phyloP scores from a whole-genome alignment of 2,329 filamentous ascomycete genomes.

The Eutypa lata region DNA sequence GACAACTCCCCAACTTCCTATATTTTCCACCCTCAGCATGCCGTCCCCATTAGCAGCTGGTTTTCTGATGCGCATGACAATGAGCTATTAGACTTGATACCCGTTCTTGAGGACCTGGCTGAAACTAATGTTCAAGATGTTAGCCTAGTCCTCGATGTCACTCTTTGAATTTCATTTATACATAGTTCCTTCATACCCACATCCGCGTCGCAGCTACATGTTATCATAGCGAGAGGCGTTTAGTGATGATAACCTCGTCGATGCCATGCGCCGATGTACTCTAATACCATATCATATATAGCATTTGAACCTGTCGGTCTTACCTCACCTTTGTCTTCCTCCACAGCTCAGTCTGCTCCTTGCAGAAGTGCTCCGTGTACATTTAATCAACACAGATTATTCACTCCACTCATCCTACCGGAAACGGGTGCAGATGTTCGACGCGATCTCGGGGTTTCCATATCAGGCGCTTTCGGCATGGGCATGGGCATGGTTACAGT shows the following conservation, averaged over 20 bases:
- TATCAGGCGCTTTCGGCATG: too few relatives aligned
- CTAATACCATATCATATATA: conserved; percentile 49
- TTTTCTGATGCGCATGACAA: conserved; percentile 99
- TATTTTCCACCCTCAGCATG: conserved; percentile 98
- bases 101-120: conserved; percentile 95
- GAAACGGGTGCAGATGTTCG: not conserved
- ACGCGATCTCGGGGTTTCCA: too few relatives aligned
- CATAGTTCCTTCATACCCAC: conserved; percentile 25
- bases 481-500: too few relatives aligned
- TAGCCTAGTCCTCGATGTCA: conserved; percentile 94
- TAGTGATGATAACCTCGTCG: conserved; percentile 43
- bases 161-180: conserved; percentile 51
- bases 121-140: conserved; percentile 87
- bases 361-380: conserved; percentile 8
- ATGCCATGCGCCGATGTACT: conserved; percentile 50
- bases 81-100: conserved; percentile 94
- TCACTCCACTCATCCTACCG: conserved; percentile 1
- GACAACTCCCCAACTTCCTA: conserved; percentile 99
- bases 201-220: conserved; percentile 24
- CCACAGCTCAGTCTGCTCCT: not conserved
- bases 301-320: conserved; percentile 14
- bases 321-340: not conserved
- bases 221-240: conserved; percentile 56
- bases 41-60: conserved; percentile 99
- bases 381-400: conserved; percentile 6